Percentiles rank a stretch among this genome's conserved stretches.
These are phyloP conservation scores for Rhodotorula glutinis DNA, from an alignment of 1,284 basidiomycete species.

Conservation along the genomic window DNA sequence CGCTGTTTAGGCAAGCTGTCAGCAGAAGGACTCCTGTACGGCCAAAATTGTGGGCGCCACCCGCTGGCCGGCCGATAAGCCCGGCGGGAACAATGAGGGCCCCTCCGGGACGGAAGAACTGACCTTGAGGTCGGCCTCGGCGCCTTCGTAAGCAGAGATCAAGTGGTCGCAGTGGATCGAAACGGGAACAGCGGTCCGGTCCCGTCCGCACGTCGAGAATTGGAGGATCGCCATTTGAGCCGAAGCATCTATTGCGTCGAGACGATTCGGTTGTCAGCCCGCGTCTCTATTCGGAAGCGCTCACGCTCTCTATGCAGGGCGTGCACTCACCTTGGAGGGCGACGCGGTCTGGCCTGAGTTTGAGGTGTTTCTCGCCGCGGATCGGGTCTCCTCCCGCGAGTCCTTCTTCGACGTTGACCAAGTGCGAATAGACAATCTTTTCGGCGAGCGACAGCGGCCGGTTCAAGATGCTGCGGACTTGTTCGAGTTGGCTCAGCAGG, in stretches of 20 bases:
- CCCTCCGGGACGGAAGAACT: neutral
- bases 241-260: constrained; percentile 67
- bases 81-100: neutral
- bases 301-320: no score
- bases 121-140: constrained; percentile 75
- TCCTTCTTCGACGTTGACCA: constrained; percentile 70
- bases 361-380: constrained; percentile 85
- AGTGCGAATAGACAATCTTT: constrained; percentile 95
- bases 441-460: constrained; percentile 86
- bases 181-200: constrained; percentile 77
- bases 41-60: constrained; percentile 10
- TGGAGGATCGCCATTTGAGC: constrained; percentile 93
- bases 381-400: constrained; percentile 63
- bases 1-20: constrained; percentile 53
- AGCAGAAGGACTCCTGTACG: no score
- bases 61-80: neutral
- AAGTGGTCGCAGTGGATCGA: constrained; percentile 97
- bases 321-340: constrained; percentile 83
- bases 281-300: no score
- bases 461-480: constrained; percentile 67
- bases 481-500: constrained; percentile 68
- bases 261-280: neutral
- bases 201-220: constrained; percentile 95
- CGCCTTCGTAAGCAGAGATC: constrained; percentile 65
- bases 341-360: constrained; percentile 85